These are phyloP conservation scores for Ilyonectria mors-panacis DNA, from an alignment of 2,329 filamentous ascomycete species.

Conservation along the genomic window DNA sequence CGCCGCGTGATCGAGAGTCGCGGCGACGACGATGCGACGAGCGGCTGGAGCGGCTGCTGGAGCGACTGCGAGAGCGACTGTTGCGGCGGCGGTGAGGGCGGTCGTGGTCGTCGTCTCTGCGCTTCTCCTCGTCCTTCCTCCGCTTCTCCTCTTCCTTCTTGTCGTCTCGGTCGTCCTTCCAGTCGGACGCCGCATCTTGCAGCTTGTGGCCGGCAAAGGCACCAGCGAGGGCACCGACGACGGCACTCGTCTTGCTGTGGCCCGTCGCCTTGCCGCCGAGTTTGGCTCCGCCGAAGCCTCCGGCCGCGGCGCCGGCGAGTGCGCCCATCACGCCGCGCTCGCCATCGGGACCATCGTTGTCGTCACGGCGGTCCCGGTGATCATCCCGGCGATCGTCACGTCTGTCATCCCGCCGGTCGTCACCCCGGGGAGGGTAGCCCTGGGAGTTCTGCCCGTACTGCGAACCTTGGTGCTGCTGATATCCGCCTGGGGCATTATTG, in stretches of 20 bases:
- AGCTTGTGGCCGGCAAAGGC: constrained; percentile 60
- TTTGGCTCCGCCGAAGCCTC: constrained; percentile 58
- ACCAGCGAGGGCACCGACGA: constrained; percentile 58
- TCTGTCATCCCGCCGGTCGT: neutral
- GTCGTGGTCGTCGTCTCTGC: constrained; percentile 24
- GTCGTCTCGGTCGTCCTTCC: constrained; percentile 58
- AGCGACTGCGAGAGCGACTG: constrained; percentile 28
- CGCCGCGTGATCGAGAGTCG: constrained; percentile 32
- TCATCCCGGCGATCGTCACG: constrained; percentile 1
- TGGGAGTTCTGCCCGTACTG: neutral
- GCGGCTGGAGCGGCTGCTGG: constrained; percentile 34
- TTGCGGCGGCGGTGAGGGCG: constrained; percentile 30
- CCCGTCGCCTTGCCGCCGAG: constrained; percentile 51
- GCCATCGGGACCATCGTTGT: constrained; percentile 50
- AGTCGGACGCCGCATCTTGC: constrained; percentile 57
- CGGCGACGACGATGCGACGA: constrained; percentile 14
- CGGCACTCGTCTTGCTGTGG: constrained; percentile 52
- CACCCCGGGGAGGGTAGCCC: neutral
- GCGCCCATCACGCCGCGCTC: constrained; percentile 60
- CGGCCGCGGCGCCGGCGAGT: constrained; percentile 57
- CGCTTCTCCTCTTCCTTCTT: constrained; percentile 43
- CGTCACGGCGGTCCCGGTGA: constrained; percentile 10
- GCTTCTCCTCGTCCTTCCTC: constrained; percentile 32
- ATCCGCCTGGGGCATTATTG: neutral
- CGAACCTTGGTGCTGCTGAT: constrained; percentile 8